Base-by-base conservation (phyloP, 2,329 filamentous ascomycete genomes). In the Colletotrichum falcatum region DNA sequence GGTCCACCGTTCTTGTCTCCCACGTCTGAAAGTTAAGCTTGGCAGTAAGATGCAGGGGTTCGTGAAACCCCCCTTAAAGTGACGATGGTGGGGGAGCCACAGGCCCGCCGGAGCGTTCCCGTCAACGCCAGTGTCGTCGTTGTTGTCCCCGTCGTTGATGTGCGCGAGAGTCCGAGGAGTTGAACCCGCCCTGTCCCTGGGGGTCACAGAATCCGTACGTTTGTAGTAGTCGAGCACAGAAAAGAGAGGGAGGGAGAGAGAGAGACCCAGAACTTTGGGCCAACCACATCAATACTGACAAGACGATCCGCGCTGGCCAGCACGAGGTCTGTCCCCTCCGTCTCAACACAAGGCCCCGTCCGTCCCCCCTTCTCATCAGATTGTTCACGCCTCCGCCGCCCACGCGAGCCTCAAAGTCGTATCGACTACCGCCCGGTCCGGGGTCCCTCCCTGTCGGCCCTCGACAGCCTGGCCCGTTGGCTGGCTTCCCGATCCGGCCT, bases 1-100 rank as follows among this genome's bases (percentile, higher is more conserved):
- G 68, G 62, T 62, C 35, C 51, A 67, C 35, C 37, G 35, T 68
- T 62, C 28, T 33, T 51, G 51, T 60, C 48, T 53, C 39, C 64
- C 37, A 35, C 59, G 68, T 71, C 64, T 63, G 64, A 55, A 71
- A 46, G 44, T 59, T 71, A 71, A 68, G 64, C 68, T 71, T 68
- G 68, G 68, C 68, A 54, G 64, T 71, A 62, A 68, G 65, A 63
- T 30, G 51, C 68, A 68, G 59, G 68, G 60, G 68, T 39, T 68
- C 64, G 68, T 71, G 68, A 71, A 71, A 71, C 68, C 58, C 67
- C 67, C 58, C 67, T 62, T 20, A 49, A 26, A 7, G 30, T 53
- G 55, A 35, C 28, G 48, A 35, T 30, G 48, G 58, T 53, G 67
- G 64, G 44, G 64, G 51, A 33, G 20, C 49, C 8, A 53, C 11